phyloP scores from a whole-genome alignment of 179 eudicot species.

The Corrigiola litoralis region DNA sequence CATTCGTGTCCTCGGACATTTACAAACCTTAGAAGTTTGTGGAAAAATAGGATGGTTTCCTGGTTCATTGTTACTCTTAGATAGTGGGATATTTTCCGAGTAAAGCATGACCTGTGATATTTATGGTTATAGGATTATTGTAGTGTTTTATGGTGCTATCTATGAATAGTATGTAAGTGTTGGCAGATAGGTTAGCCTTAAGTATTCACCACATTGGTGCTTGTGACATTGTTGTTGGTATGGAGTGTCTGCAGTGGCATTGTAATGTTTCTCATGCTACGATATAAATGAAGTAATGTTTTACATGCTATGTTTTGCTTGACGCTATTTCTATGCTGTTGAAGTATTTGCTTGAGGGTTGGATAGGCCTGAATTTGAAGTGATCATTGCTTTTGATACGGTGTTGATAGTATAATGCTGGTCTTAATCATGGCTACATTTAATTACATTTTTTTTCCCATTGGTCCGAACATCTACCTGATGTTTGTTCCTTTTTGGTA shows the following conservation, averaged over 20 bases:
- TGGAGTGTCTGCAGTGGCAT: neutral
- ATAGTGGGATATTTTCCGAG: neutral
- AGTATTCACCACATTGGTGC: too few relatives aligned
- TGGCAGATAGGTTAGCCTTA: neutral
- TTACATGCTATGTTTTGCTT: too few relatives aligned
- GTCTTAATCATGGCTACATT: neutral
- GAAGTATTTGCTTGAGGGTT: neutral
- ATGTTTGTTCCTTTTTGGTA: constrained; percentile 1
- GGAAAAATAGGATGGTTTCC: too few relatives aligned
- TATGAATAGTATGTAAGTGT: neutral
- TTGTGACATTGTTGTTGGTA: neutral
- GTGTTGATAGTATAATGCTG: constrained; percentile 7
- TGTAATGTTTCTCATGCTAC: neutral
- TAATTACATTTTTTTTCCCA: neutral
- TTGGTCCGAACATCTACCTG: neutral
- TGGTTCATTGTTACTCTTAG: too few relatives aligned
- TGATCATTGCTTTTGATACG: neutral
- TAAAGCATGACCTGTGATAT: too few relatives aligned
- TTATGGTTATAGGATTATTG: neutral
- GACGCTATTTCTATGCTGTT: too few relatives aligned
- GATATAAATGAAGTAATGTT: too few relatives aligned
- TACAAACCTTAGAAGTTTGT: too few relatives aligned
- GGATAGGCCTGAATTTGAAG: neutral
- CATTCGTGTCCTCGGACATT: too few relatives aligned
- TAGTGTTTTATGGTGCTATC: neutral